Percentiles rank a stretch among this genome's conserved stretches.
phyloP scores from a whole-genome alignment of 306 rosid species.

The Mimosa bimucronata region DNA sequence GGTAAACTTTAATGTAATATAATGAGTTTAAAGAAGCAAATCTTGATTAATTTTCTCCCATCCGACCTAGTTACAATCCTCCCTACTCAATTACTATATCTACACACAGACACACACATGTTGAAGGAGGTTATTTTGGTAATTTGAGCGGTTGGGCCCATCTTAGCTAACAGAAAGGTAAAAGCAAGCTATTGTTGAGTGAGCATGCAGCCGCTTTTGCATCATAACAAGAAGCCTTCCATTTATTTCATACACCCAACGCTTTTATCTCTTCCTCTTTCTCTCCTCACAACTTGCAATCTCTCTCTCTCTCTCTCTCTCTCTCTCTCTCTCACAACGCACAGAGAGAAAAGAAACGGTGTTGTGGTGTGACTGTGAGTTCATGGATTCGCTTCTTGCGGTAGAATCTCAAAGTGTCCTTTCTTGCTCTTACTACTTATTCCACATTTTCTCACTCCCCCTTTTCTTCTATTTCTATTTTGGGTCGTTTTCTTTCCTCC shows the following conservation, averaged over 20 bases:
- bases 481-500: not conserved
- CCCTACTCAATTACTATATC: too few species aligned
- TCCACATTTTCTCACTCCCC: slow-evolving; percentile 44
- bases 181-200: slow-evolving; percentile 26
- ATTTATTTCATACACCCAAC: slow-evolving; percentile 26
- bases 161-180: slow-evolving; percentile 32
- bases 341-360: not conserved
- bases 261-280: not conserved
- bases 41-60: too few species aligned
- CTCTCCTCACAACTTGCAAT: not conserved
- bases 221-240: slow-evolving; percentile 7
- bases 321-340: slow-evolving; percentile 21
- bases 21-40: too few species aligned
- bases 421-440: slow-evolving; percentile 61
- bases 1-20: too few species aligned
- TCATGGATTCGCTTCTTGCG: slow-evolving; percentile 61
- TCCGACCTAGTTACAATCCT: too few species aligned
- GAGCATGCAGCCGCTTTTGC: slow-evolving; percentile 56
- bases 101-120: not conserved
- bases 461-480: slow-evolving; percentile 22
- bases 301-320: slow-evolving; percentile 44
- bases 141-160: not conserved
- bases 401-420: slow-evolving; percentile 57
- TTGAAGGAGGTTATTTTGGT: slow-evolving; percentile 9
- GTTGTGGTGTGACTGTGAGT: slow-evolving; percentile 17